Evolutionary conservation across 2,329 filamentous ascomycete genomes (phyloP).

Genomic region (Aspergillus terreus): DNA sequence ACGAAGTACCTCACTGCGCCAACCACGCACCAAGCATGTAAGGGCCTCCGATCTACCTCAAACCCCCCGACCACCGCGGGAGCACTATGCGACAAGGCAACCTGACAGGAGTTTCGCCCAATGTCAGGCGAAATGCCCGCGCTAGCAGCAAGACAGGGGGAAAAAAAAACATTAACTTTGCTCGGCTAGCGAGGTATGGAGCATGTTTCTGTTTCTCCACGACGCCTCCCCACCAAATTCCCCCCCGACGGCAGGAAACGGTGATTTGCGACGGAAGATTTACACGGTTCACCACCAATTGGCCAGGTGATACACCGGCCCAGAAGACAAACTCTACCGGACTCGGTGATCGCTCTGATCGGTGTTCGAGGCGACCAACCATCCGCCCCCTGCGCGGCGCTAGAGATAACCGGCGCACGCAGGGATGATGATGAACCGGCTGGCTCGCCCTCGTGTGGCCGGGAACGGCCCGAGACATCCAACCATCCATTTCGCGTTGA

Average conservation of each 20-base stretch:
- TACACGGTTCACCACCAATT: neutral
- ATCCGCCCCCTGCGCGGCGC: neutral
- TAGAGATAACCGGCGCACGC: too few relatives aligned
- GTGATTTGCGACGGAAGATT: slow-evolving; percentile 4
- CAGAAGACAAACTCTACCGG: neutral
- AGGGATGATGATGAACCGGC: neutral
- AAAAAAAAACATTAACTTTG: neutral
- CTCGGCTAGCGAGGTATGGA: too few relatives aligned
- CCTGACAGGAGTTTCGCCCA: slow-evolving; percentile 1
- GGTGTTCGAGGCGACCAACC: neutral
- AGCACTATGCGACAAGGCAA: neutral
- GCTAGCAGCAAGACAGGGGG: neutral
- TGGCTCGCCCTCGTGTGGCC: slow-evolving; percentile 6
- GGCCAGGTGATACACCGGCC: neutral
- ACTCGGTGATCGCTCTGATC: too few relatives aligned
- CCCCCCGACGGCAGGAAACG: neutral
- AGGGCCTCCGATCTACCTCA: neutral
- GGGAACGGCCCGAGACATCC: slow-evolving; percentile 19
- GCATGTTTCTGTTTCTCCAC: too few relatives aligned
- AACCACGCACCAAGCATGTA: neutral
- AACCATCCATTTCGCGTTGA: slow-evolving; percentile 2
- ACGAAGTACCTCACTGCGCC: neutral
- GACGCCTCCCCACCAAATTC: too few relatives aligned
- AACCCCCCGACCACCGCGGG: neutral
- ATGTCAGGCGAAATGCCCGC: neutral